phyloP scores from a whole-genome alignment of 2,329 filamentous ascomycete species.

The Volutella citrinella region DNA sequence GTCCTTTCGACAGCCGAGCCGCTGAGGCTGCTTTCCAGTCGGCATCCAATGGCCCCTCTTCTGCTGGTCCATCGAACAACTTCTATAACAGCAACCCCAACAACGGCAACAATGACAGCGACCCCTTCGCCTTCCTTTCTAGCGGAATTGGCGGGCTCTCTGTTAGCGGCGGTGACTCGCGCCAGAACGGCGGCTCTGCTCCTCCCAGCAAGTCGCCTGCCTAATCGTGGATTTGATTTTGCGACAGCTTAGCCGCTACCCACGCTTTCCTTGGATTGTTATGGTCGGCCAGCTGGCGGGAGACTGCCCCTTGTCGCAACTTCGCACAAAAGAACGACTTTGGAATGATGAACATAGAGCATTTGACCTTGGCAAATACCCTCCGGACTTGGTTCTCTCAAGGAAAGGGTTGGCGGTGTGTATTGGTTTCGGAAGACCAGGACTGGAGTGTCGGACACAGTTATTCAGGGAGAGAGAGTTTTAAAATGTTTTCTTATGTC shows the following conservation, averaged over 20 bases:
- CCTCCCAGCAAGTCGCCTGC: conserved; percentile 60
- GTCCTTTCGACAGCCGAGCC: conserved; percentile 87
- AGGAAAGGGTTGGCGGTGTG: conserved; percentile 34
- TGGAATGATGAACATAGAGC: conserved; percentile 44
- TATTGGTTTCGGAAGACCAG: conserved; percentile 36
- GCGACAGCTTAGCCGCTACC: conserved; percentile 22
- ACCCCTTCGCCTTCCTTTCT: conserved; percentile 79
- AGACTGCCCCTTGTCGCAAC: conserved; percentile 23
- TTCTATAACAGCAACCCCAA: conserved; percentile 58
- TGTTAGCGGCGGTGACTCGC: conserved; percentile 63
- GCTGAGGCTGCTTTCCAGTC: conserved; percentile 93
- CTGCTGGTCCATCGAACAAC: conserved; percentile 64
- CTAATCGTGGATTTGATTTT: conserved; percentile 33
- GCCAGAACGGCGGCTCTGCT: conserved; percentile 58
- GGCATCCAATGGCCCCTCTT: conserved; percentile 76
- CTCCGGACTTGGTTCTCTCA: conserved; percentile 41
- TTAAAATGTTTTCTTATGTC: conserved; percentile 22
- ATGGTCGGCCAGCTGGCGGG: conserved; percentile 18
- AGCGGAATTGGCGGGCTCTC: conserved; percentile 69
- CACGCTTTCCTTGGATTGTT: conserved; percentile 25
- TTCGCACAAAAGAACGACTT: conserved; percentile 32
- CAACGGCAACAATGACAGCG: conserved; percentile 62
- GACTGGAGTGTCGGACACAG: conserved; percentile 37
- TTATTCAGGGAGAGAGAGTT: conserved; percentile 34
- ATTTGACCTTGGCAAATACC: conserved; percentile 43